Conservation (phyloP, 495 filamentous ascomycete genomes). For the Neurospora terricola region DNA sequence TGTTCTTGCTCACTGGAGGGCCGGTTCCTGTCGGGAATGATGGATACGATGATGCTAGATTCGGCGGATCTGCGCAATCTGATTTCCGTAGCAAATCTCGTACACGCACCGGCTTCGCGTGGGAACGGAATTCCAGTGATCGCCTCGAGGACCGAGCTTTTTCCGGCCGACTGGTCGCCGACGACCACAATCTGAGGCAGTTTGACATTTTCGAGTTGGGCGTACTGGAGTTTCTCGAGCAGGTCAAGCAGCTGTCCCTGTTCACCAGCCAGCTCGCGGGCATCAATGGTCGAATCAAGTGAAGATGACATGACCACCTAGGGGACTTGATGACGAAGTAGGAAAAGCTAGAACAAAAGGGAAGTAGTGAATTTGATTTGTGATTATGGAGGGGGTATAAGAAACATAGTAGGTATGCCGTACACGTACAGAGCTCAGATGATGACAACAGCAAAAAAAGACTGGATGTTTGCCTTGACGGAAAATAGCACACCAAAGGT, state of each 20-base stretch:
- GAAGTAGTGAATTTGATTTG: not conserved
- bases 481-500: not conserved
- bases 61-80: constrained; percentile 35
- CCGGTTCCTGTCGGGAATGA: constrained; percentile 38
- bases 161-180: constrained; percentile 62
- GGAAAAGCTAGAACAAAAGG: not conserved
- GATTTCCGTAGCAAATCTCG: constrained; percentile 57
- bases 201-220: constrained; percentile 32
- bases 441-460: not conserved
- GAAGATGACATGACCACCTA: constrained; percentile 11
- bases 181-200: constrained; percentile 68
- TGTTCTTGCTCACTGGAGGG: constrained; percentile 24
- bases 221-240: constrained; percentile 32
- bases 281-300: constrained; percentile 23
- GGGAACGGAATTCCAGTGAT: constrained; percentile 63
- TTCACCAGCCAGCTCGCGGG: constrained; percentile 26
- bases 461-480: not conserved
- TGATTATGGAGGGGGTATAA: not conserved
- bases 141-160: constrained; percentile 66
- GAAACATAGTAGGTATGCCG: not conserved
- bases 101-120: constrained; percentile 53
- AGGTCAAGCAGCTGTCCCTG: constrained; percentile 27
- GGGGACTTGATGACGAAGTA: not conserved
- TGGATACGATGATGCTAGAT: constrained; percentile 36
- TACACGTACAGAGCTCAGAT: not conserved